Percentiles rank a stretch among this genome's conserved stretches.
These are phyloP conservation scores for Kodamaea jinghongensis DNA, from an alignment of 805 yeast species.

Conservation along the genomic window DNA sequence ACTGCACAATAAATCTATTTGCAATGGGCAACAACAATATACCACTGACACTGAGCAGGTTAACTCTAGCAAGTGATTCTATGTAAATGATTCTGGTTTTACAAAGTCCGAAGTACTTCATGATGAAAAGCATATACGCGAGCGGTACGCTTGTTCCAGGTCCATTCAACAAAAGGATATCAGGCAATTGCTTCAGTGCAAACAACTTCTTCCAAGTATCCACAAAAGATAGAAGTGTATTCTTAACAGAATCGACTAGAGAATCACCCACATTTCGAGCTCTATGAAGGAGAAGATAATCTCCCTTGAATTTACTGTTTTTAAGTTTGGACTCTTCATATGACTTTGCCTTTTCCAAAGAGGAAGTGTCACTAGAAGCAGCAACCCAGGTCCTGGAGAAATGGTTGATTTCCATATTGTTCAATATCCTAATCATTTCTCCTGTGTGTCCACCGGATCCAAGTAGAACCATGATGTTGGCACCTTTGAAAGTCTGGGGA, in stretches of 20 bases:
- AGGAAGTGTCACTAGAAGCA: slow-evolving; percentile 52
- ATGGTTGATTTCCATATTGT: slow-evolving; percentile 29
- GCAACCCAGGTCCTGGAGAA: slow-evolving; percentile 39
- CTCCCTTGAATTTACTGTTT: slow-evolving; percentile 13
- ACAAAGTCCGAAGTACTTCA: slow-evolving; percentile 47
- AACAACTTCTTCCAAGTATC: slow-evolving; percentile 28
- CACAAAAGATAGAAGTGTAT: slow-evolving; percentile 40
- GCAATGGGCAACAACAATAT: slow-evolving; percentile 63
- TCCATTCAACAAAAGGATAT: slow-evolving; percentile 62
- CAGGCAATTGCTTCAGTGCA: slow-evolving; percentile 30
- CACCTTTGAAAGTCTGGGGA: slow-evolving; percentile 5
- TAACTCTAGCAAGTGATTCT: slow-evolving; percentile 85
- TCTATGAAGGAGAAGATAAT: slow-evolving; percentile 41
- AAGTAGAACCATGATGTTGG: slow-evolving; percentile 55
- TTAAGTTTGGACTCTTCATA: slow-evolving; percentile 28
- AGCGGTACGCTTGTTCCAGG: slow-evolving; percentile 81
- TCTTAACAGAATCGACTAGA: slow-evolving; percentile 42
- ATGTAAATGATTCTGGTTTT: slow-evolving; percentile 67
- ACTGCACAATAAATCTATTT: slow-evolving; percentile 84
- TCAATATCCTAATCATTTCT: slow-evolving; percentile 77
- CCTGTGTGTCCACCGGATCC: slow-evolving; percentile 99
- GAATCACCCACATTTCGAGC: slow-evolving; percentile 65
- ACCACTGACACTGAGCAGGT: slow-evolving; percentile 74
- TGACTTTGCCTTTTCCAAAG: slow-evolving; percentile 38
- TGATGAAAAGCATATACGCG: slow-evolving; percentile 52